phyloP scores from a whole-genome alignment of 2,329 filamentous ascomycete genomes.

The Apiospora rasikravindrae region DNA sequence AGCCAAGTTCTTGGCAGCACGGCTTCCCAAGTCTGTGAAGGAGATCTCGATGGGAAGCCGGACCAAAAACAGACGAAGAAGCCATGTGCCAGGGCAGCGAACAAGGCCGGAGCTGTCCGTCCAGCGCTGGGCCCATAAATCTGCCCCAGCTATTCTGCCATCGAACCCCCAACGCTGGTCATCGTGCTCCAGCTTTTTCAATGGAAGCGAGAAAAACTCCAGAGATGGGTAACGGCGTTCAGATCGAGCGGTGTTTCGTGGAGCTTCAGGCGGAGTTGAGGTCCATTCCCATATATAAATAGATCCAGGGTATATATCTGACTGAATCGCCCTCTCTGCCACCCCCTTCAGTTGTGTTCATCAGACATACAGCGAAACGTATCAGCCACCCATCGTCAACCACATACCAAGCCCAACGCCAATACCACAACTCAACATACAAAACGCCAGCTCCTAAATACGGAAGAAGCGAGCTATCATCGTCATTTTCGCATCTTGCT shows the following conservation, averaged over 20 bases:
- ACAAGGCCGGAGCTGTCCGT: background rate
- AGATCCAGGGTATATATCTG: background rate
- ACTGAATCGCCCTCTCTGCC: background rate
- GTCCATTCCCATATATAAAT: background rate
- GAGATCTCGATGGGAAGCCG: background rate
- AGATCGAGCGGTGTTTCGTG: background rate
- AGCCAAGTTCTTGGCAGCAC: slow-evolving; percentile 10
- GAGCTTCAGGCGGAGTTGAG: background rate
- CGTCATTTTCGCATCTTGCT: background rate
- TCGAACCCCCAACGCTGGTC: slow-evolving; percentile 1
- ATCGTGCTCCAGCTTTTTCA: slow-evolving; percentile 10
- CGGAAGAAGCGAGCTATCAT: background rate
- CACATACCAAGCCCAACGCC: background rate
- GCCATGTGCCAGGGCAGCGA: background rate
- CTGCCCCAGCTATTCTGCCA: background rate
- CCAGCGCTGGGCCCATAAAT: background rate
- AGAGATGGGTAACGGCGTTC: background rate
- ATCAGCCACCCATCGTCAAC: background rate
- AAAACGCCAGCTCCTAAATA: background rate
- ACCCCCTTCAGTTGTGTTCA: background rate
- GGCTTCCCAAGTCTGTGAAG: too few relatives aligned
- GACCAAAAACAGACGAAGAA: background rate
- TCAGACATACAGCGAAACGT: slow-evolving; percentile 1
- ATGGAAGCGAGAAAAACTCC: background rate
- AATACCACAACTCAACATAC: background rate